Conservation (phyloP, 768 basidiomycete genomes). For the Suillus bovinus region DNA sequence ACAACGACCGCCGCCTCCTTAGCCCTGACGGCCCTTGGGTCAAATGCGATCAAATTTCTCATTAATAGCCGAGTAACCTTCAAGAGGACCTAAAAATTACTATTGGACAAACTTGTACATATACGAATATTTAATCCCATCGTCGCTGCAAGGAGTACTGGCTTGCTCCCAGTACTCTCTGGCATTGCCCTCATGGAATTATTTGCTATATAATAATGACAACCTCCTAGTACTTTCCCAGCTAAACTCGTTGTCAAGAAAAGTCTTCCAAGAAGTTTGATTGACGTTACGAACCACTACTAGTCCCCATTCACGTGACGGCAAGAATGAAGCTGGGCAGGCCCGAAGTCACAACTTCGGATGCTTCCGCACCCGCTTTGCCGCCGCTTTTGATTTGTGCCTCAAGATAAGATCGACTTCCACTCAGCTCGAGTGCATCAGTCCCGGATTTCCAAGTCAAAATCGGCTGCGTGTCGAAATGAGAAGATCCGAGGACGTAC, state of each 20-base stretch:
- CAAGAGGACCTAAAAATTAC: slow-evolving; percentile 8
- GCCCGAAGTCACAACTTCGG: background rate
- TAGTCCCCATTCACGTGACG: no score
- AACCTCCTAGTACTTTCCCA: background rate
- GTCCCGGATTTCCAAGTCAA: background rate
- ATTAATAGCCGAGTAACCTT: slow-evolving; percentile 22
- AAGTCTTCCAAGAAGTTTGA: slow-evolving; percentile 2
- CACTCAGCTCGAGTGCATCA: no score
- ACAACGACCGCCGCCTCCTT: background rate
- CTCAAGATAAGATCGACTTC: background rate
- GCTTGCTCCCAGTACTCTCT: background rate
- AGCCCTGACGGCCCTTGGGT: slow-evolving; percentile 17
- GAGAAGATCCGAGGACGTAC: background rate
- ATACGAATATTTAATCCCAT: background rate
- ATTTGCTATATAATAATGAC: background rate
- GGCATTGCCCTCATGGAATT: background rate
- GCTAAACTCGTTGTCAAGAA: background rate
- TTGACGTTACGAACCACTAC: background rate
- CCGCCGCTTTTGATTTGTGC: background rate
- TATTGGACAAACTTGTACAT: background rate
- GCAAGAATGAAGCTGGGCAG: no score
- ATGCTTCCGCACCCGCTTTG: background rate
- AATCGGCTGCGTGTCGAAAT: background rate
- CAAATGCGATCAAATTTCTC: slow-evolving; percentile 17
- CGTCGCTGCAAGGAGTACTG: background rate